phyloP scores from a whole-genome alignment of 2,329 filamentous ascomycete genomes.

The Ambrosiella beaveri region DNA sequence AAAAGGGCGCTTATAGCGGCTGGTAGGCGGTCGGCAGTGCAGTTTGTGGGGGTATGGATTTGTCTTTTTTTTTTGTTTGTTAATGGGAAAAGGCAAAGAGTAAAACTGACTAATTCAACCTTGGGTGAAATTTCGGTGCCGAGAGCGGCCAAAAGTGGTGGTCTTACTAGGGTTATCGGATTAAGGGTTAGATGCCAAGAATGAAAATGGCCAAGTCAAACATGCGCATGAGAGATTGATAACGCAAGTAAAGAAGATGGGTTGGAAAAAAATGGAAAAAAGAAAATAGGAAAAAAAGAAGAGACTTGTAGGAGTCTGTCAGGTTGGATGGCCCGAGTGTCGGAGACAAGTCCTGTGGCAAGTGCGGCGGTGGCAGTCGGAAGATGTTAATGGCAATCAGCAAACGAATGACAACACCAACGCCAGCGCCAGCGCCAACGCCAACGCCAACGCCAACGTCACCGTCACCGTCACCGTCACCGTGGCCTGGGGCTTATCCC shows the following conservation, averaged over 20 bases:
- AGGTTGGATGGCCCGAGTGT: too few relatives aligned
- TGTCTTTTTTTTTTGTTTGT: not conserved
- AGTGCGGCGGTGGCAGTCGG: too few relatives aligned
- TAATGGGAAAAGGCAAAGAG: not conserved
- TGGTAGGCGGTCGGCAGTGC: not conserved
- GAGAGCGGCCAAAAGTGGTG: conserved; percentile 3
- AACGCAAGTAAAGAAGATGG: too few relatives aligned
- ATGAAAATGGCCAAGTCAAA: not conserved
- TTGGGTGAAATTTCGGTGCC: not conserved
- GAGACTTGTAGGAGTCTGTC: too few relatives aligned
- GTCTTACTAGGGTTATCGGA: not conserved
- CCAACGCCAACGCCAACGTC: not conserved
- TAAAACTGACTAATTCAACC: too few relatives aligned
- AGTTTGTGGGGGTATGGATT: not conserved
- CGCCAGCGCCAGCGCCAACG: not conserved
- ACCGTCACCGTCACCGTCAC: too few relatives aligned
- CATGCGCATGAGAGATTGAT: too few relatives aligned
- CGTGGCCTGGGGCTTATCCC: too few relatives aligned
- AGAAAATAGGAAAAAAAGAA: too few relatives aligned
- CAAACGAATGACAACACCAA: not conserved
- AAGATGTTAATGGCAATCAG: too few relatives aligned
- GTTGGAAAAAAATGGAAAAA: too few relatives aligned
- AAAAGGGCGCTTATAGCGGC: not conserved
- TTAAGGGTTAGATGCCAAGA: not conserved
- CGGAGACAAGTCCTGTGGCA: too few relatives aligned